These are phyloP conservation scores for Calocybe gangraenosa DNA, from an alignment of 768 basidiomycete genomes.

Conservation along the genomic window DNA sequence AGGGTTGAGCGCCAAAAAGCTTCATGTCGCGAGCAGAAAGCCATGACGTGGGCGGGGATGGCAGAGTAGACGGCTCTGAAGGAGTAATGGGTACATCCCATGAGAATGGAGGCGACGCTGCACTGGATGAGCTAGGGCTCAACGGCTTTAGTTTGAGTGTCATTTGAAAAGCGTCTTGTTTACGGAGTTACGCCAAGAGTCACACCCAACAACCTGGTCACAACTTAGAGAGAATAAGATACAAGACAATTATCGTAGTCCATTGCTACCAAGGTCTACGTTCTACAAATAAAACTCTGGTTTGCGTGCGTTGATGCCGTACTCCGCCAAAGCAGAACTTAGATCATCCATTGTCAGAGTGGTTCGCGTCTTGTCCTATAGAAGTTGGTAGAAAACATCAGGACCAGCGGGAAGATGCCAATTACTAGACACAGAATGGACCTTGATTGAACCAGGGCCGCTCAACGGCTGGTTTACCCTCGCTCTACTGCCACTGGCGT, in stretches of 20 bases:
- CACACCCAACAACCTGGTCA: no score
- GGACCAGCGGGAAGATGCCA: neutral
- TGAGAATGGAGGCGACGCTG: slow-evolving; percentile 50
- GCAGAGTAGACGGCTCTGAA: slow-evolving; percentile 37
- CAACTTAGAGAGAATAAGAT: no score
- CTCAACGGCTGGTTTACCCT: slow-evolving; percentile 53
- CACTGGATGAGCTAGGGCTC: slow-evolving; percentile 21
- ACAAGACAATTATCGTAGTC: no score
- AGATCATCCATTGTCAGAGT: slow-evolving; percentile 98
- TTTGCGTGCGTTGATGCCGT: slow-evolving; percentile 91
- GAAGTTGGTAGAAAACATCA: slow-evolving; percentile 1
- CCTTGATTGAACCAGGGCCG: slow-evolving; percentile 64
- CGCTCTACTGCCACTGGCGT: slow-evolving; percentile 71
- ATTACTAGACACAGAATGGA: slow-evolving; percentile 21
- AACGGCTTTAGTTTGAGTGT: slow-evolving; percentile 42
- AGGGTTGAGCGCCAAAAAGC: slow-evolving; percentile 75
- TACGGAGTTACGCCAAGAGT: neutral
- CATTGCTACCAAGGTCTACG: neutral
- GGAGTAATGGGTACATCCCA: slow-evolving; percentile 49
- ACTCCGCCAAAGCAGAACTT: slow-evolving; percentile 88
- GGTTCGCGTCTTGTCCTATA: slow-evolving; percentile 85
- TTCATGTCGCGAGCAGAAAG: slow-evolving; percentile 86
- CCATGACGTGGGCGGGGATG: slow-evolving; percentile 81
- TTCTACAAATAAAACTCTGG: slow-evolving; percentile 86
- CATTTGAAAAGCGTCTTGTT: slow-evolving; percentile 22